Conservation (phyloP, 352 stramenopile genomes). For the Globisporangium lucens region DNA sequence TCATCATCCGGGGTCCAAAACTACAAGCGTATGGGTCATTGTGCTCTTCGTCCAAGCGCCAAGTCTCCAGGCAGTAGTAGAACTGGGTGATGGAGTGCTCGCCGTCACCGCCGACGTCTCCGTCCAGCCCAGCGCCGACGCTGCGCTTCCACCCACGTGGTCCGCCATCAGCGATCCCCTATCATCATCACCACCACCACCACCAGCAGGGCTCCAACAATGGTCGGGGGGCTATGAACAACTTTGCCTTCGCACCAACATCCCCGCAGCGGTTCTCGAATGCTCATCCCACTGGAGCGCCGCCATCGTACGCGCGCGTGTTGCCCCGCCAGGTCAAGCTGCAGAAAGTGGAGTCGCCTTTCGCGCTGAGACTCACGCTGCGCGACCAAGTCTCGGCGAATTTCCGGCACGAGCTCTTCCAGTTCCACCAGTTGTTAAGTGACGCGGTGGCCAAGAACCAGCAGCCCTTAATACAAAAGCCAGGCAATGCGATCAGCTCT, state of each 20-base stretch:
- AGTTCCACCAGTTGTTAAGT: constrained; percentile 62
- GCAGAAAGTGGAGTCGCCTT: constrained; percentile 21
- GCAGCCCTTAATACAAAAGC: constrained; percentile 9
- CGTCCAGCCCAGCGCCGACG: neutral
- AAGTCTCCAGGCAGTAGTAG: neutral
- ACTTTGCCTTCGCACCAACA: constrained; percentile 1
- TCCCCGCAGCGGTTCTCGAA: constrained; percentile 13
- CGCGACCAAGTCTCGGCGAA: constrained; percentile 35
- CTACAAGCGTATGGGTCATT: neutral
- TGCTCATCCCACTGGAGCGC: neutral
- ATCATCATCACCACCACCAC: neutral
- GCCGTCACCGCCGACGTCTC: neutral
- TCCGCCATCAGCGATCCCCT: neutral
- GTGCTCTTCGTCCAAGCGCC: neutral
- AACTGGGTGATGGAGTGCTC: neutral
- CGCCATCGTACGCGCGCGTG: constrained; percentile 11
- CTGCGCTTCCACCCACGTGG: constrained; percentile 12
- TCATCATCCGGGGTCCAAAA: neutral
- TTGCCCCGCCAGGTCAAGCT: constrained; percentile 33
- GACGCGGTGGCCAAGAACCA: constrained; percentile 29
- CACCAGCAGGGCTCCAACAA: neutral
- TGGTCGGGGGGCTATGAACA: neutral
- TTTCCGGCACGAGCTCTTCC: constrained; percentile 63
- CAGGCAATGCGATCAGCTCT: neutral
- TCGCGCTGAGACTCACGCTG: constrained; percentile 18